Conservation (phyloP, 257 asterid genomes). For the Lycium ferocissimum region DNA sequence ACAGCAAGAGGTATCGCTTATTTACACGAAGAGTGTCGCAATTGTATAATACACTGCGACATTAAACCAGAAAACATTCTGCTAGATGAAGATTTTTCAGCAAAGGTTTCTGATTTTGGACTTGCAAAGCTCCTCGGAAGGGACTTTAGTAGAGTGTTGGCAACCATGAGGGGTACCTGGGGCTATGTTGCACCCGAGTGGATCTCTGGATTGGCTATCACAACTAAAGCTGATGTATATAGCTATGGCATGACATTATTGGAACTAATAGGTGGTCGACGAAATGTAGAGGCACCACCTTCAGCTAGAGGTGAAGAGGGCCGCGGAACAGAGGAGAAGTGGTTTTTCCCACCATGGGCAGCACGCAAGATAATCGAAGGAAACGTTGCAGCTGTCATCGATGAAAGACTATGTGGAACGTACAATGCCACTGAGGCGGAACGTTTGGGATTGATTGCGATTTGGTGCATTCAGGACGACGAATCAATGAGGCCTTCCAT, state of each 20-base stretch:
- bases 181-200: constrained; percentile 93
- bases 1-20: constrained; percentile 80
- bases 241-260: constrained; percentile 84
- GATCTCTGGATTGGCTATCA: constrained; percentile 84
- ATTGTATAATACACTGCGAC: constrained; percentile 74
- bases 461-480: constrained; percentile 91
- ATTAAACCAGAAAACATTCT: constrained; percentile 83
- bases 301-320: constrained; percentile 52
- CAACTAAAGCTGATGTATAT: constrained; percentile 80
- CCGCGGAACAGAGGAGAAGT: constrained; percentile 56
- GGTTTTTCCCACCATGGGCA: constrained; percentile 85
- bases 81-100: constrained; percentile 65
- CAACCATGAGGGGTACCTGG: constrained; percentile 85
- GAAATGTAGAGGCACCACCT: constrained; percentile 73
- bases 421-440: constrained; percentile 59
- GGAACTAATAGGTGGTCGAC: constrained; percentile 73
- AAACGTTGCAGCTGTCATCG: constrained; percentile 55
- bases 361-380: constrained; percentile 67
- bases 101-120: constrained; percentile 85
- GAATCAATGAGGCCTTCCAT: constrained; percentile 72
- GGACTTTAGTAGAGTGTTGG: constrained; percentile 75
- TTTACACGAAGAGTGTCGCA: constrained; percentile 77
- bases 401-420: constrained; percentile 55
- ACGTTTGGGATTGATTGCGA: constrained; percentile 59
- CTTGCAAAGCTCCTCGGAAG: constrained; percentile 77